Evolutionary conservation across 768 basidiomycete genomes (phyloP), one percentile per base, ranked within the genome.

Genomic region (Mycena amicta): DNA sequence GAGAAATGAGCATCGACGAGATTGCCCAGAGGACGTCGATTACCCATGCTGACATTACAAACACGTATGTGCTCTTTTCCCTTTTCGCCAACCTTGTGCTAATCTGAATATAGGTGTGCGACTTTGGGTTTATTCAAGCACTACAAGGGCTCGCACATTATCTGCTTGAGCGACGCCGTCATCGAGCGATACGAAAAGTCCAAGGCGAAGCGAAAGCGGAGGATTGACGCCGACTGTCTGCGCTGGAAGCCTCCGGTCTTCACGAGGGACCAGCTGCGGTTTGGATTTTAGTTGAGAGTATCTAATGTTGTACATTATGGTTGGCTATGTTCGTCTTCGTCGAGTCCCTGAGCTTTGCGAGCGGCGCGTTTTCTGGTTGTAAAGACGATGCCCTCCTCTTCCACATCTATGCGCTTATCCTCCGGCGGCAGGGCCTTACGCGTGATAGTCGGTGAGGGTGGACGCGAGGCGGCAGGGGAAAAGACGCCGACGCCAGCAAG

Each of bases 191-290:
- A 97, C 74, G 87, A 90, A 72, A 95, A 93, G 71, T 81, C 85
- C 28, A 85, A 83, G 74, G 82, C 77, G 69, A 99, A 98, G 75
- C 82, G 84, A 50, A 80, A 88, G 60, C 82, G 88, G 50, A 78
- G 88, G 55, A 95, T 99, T 63, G 82, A 92, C 63, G 78, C 96
- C 29, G 86, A 90, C 58, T 79, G 80, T 68, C 76, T 99, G 56
- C 83, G 85, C 64, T 99, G 97, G 97, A 97, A 95, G 72, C 96
- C 97, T 55, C 97, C 93, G 16, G 88, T 90, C 45, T 95, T 96
- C 74, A 92, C 91, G 50, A 83, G 92, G 60, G 93, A 93, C 66
- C 92, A 95, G 74, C 77, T 95, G 59, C 85, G 93, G 58, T 95
- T 95, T 67, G 83, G 83, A 26, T 85, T 80, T 70, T 84, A 77